Base-by-base conservation (phyloP, 768 basidiomycete genomes). In the Chalciporus piperatus region DNA sequence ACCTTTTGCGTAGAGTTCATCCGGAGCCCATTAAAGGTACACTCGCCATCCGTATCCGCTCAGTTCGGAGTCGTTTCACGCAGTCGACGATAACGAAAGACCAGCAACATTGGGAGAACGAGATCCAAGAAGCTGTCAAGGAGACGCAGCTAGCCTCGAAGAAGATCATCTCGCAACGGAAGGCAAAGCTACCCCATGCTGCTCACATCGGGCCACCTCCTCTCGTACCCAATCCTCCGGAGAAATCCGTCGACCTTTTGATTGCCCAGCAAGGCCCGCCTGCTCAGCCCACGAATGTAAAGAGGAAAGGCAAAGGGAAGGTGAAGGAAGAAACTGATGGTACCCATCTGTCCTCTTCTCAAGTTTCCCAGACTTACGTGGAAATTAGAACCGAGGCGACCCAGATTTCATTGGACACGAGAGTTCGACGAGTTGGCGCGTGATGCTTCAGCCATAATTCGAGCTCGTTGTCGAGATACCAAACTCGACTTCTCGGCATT, bases 341-440 rank as follows among this genome's bases (percentile, higher is more conserved):
- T 74, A 59, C 20, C 16, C 47, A 20, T 3, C 11, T 3, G 19
- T 52, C 51, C 25, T n/a, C 9, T 28, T 23, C 14, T 51, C 17
- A 25, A 46, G 41, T 32, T 13, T 45, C 22, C 13, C 20, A 19
- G 23, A 22, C 46, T 55, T 47, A 64, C 20, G 27, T 14, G 20
- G 37, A 43, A 53, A 55, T 48, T 30, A 59, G 61, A 44, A 20
- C 61, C 45, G n/a, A 59, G 86, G 47, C 78, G 89, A 16, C 79
- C 83, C 43, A 77, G 85, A 48, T 92, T 92, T 64, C 81, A 82
- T 43, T 98, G 92, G 93, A 90, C 81, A 48, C 70, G 78, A 37
- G 90, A 95, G 45, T 92, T 85, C 50, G 93, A 98, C 50, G 96
- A 98, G 54, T 78, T 94, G 35, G 85, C 87, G 22, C 81, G 87